Evolutionary conservation across 1,284 basidiomycete species (phyloP), one percentile per base, ranked within the genome.

Genomic region (Rhodofomes roseus): DNA sequence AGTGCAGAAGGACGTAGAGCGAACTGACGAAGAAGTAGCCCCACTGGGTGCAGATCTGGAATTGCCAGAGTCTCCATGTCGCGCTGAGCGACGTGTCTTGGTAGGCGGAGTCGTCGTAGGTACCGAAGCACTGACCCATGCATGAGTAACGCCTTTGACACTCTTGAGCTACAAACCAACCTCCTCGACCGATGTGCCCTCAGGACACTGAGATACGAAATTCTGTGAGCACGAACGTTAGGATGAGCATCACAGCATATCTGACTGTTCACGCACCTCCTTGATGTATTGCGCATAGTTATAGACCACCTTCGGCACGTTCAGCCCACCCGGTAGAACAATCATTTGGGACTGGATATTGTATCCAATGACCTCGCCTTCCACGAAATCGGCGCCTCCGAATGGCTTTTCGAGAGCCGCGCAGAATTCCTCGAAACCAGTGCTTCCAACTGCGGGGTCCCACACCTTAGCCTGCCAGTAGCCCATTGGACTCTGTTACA

Each of bases 21-120:
- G 18, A 31, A 67, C 77, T 23, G 64, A 89, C 89, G 4, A 77
- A 81, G 71, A 96, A 95, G 74, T 95, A 98, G 1, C 95, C 96
- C 95, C 95, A 98, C 69, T 96, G 86, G 0, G 91, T 95, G 76
- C 94, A 97, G 60, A 89, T 86, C 73, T 97, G 95, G 82, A 95
- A 98, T 1, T 81, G 72, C 96, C 96, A 98, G 12, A 91, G 78
- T 46, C 94, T 81, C 93, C 93, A 96, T 0, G 80, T 81, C 70
- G 92, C 82, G 60, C 84, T 77, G 7, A 93, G 74, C 14, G 80
- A 82, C 0, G 81, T 83, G 14, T 80, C 78, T 62, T 81, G 81
- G 74, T 86, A 96, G 65, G 84, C 79, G 1, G 77, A 67, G 64
- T 89, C 89, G 65, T 96, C 77, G 60, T 81, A 84, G 0, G 92